Evolutionary conservation across 768 basidiomycete species (phyloP), one percentile per base, ranked within the genome.

Genomic region (Phylloporus arenicola): DNA sequence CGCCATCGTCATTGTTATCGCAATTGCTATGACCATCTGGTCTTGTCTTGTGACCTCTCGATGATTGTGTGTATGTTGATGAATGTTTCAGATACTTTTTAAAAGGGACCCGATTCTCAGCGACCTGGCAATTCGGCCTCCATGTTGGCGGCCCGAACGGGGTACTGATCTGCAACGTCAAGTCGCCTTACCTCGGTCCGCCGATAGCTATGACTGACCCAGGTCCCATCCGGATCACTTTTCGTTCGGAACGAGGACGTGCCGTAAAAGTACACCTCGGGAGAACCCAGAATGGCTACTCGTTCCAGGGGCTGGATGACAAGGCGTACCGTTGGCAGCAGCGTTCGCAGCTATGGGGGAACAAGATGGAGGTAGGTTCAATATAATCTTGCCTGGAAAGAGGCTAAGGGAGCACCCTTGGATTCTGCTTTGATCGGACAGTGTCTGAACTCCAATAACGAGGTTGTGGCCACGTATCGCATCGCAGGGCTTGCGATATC

Each of bases 381-480:
- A n/a, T 17, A 7, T n/a, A 16, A 9, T 30, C 14, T 10, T 20
- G 10, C 17, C 6, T 14, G 38, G 12, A 16, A 16, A 2, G 11
- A 3, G 24, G 11, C 50, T 47, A 16, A 49, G 1, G 17, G 17
- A 30, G 16, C 34, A 24, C 14, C 12, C 24, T n/a, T 31, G 30
- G 12, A n/a, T 37, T 34, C 12, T n/a, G 19, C 33, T 2, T n/a
- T 25, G 13, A 19, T 19, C 17, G 7, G 10, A 19, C 29, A 68
- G 66, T 69, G 68, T 43, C 43, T 59, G 29, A 45, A 62, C 40
- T 43, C 57, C 3, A 54, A 54, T 17, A 46, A 52, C 34, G 55
- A 54, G n/a, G 47, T 67, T 11, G 54, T 69, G 22, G 66, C 66
- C 1, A 65, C 65, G 11, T 67, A 69, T 44, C 66, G 66, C 17